Evolutionary conservation across 805 yeast species (phyloP), one percentile per base, ranked within the genome.

Genomic region (Sugiyamaella mastotermitis): DNA sequence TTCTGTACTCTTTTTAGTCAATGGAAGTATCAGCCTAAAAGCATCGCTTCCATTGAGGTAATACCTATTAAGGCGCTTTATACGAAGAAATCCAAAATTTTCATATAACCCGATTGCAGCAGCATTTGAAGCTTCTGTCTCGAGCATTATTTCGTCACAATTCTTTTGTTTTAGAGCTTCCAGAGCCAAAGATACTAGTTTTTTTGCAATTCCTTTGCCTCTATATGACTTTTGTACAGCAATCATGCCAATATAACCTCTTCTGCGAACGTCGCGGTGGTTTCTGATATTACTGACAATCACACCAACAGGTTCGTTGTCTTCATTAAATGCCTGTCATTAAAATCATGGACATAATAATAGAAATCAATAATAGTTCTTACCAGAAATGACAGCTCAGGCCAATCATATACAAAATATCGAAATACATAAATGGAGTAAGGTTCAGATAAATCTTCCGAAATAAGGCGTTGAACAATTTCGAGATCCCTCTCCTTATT

Each of bases 231-330:
- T 76, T 35, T 79, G 78, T 9, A 90, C 94, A 0, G 94, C 95
- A 38, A 92, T 64, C 98, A 92, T 92, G 2, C 97, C 98, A 20
- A 92, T 88, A 54, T 92, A 92, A 0, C 98, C 98, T 43, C 98
- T 69, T 49, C 69, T 56, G 43, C 95, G 68, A 8, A 75, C 79
- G 16, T 72, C 69, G 42, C 90, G 69, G 60, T 90, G 97, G 1
- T 73, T 66, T 46, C 83, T 94, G 9, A 78, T 74, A 52, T 87
- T 85, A 37, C 94, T 79, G 5, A 92, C 83, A 5, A 90, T 78
- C 26, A 82, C 84, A 3, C 97, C 98, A n/a, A 88, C 54, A 1
- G 53, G 51, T 8, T n/a, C n/a, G n/a, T 52, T 56, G 14, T 29
- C 49, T 33, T 66, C 69, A 41, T 70, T 71, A 38, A 44, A 48